Percentiles rank a stretch among this genome's conserved stretches.
phyloP scores from a whole-genome alignment of 2,329 filamentous ascomycete species.

The Thelonectria olida region DNA sequence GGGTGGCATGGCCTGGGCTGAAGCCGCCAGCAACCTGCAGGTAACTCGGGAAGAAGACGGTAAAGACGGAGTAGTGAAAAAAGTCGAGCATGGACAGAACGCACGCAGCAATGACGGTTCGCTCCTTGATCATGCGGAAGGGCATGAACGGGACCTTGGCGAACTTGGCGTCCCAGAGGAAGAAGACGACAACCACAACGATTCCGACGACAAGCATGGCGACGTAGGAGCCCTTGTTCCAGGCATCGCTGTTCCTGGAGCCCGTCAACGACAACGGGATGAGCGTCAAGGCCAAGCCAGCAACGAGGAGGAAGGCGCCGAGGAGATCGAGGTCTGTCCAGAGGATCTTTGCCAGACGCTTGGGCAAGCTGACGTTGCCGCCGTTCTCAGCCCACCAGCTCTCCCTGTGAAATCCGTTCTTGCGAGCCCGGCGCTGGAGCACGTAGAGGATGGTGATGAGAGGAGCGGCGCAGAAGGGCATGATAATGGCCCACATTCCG shows the following conservation, averaged over 20 bases:
- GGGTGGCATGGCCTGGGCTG: conserved; percentile 46
- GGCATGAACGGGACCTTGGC: conserved; percentile 51
- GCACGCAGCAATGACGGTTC: conserved; percentile 51
- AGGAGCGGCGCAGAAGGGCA: conserved; percentile 45
- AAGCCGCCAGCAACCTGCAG: conserved; percentile 50
- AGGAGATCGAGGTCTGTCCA: conserved; percentile 47
- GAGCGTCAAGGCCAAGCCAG: conserved; percentile 46
- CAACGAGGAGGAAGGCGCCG: conserved; percentile 44
- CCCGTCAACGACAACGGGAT: conserved; percentile 51
- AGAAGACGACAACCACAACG: conserved; percentile 36
- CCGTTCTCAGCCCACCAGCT: conserved; percentile 29
- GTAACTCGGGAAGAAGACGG: conserved; percentile 52
- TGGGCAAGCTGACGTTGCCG: conserved; percentile 26
- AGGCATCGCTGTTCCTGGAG: conserved; percentile 42
- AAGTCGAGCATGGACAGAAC: conserved; percentile 48
- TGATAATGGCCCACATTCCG: conserved; percentile 52
- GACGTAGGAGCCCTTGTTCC: conserved; percentile 46
- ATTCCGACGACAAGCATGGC: conserved; percentile 46
- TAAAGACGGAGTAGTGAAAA: conserved; percentile 50
- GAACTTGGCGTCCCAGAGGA: conserved; percentile 49
- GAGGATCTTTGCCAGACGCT: conserved; percentile 32
- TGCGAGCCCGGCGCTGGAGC: conserved; percentile 42
- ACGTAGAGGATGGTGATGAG: conserved; percentile 45
- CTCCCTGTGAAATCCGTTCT: conserved; percentile 27
- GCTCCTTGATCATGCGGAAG: conserved; percentile 49